Conservation (phyloP, 1,139 yeast genomes). For the Nadsonia commutata region DNA sequence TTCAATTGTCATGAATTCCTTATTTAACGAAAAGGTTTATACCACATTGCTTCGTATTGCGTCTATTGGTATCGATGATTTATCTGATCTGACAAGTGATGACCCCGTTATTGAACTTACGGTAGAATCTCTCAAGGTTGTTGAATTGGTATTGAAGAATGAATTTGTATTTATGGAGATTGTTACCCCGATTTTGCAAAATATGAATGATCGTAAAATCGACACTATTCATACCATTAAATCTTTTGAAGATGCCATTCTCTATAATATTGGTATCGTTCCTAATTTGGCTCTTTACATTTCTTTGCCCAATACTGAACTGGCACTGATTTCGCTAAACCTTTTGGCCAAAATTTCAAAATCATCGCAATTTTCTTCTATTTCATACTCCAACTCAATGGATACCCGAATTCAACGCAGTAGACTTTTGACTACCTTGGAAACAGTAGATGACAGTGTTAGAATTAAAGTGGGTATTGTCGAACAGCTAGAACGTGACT, state of each 20-base stretch:
- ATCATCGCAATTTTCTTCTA: slow-evolving; percentile 34
- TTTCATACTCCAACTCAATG: slow-evolving; percentile 17
- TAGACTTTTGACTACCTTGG: slow-evolving; percentile 56
- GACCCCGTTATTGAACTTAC: slow-evolving; percentile 26
- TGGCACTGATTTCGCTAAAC: slow-evolving; percentile 40
- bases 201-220: slow-evolving; percentile 3
- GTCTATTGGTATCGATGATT: slow-evolving; percentile 40
- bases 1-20: slow-evolving; percentile 42
- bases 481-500: slow-evolving; percentile 45
- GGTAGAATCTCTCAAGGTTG: slow-evolving; percentile 19
- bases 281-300: slow-evolving; percentile 60
- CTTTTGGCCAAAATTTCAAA: slow-evolving; percentile 38
- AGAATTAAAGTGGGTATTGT: slow-evolving; percentile 63
- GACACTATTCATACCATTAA: slow-evolving; percentile 1
- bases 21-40: slow-evolving; percentile 46
- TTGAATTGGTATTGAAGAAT: slow-evolving; percentile 35
- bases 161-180: slow-evolving; percentile 31
- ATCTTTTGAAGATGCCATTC: slow-evolving; percentile 55
- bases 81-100: slow-evolving; percentile 28
- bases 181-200: slow-evolving; percentile 9
- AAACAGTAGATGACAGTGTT: slow-evolving; percentile 52
- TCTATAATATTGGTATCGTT: slow-evolving; percentile 52
- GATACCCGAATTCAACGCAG: slow-evolving; percentile 37
- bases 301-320: slow-evolving; percentile 35
- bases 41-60: slow-evolving; percentile 41